Evolutionary conservation across 345 rosid genomes (phyloP).

Genomic region (Brassica carinata): DNA sequence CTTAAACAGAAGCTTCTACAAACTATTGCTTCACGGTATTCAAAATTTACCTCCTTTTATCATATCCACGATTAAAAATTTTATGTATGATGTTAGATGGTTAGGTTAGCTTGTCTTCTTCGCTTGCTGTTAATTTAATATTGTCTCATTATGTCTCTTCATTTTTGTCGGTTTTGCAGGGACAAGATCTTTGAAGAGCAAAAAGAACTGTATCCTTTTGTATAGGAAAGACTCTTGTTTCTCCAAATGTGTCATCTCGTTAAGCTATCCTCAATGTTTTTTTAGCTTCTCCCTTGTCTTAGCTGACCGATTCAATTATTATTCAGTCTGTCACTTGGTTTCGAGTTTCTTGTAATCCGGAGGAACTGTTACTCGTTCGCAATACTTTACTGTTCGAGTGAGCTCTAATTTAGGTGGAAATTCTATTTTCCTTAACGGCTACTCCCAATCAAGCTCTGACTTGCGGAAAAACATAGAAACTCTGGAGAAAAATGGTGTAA

Average conservation of each 20-base stretch:
- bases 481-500: conserved; percentile 72
- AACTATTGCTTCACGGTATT: conserved; percentile 62
- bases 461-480: conserved; percentile 71
- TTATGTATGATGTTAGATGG: conserved; percentile 14
- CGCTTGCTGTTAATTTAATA: neutral
- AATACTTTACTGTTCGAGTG: neutral
- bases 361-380: conserved; percentile 5
- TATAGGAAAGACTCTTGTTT: neutral
- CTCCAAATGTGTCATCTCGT: conserved; percentile 6
- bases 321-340: conserved; percentile 2
- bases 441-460: conserved; percentile 63
- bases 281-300: conserved; percentile 5
- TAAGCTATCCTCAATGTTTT: neutral
- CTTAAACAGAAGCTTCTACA: conserved; percentile 82
- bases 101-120: conserved; percentile 6
- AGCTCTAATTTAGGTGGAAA: neutral
- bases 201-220: conserved; percentile 81
- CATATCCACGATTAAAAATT: neutral
- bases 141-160: conserved; percentile 9
- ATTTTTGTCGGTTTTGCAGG: conserved; percentile 51
- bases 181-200: conserved; percentile 88
- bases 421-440: conserved; percentile 16
- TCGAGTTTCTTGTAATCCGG: neutral
- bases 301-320: neutral
- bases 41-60: neutral